Evolutionary conservation across 371 early-diverging fungal species (phyloP).

Genomic region (Coemansia sp.): DNA sequence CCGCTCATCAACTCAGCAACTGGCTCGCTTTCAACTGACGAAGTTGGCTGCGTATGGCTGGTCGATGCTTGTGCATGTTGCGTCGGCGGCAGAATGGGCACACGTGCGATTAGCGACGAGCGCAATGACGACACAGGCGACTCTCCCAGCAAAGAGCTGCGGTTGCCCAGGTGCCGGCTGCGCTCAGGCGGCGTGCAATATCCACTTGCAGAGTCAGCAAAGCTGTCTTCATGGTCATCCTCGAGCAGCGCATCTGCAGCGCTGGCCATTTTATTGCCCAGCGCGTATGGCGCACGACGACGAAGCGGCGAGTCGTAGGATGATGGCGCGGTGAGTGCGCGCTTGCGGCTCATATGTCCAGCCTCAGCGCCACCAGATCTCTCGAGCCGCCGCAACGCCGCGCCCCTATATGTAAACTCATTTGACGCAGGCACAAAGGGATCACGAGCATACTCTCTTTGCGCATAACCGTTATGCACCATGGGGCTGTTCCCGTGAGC

Average conservation of each 20-base stretch:
- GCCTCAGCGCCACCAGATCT: constrained; percentile 9
- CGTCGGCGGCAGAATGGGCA: background rate
- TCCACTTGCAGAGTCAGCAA: constrained; percentile 2
- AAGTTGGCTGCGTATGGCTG: background rate
- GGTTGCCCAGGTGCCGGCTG: constrained; percentile 22
- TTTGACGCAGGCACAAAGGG: constrained; percentile 27
- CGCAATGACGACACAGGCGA: constrained; percentile 50
- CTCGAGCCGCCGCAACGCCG: constrained; percentile 44
- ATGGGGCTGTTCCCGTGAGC: constrained; percentile 6
- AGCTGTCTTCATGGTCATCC: constrained; percentile 15
- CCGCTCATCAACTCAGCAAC: constrained; percentile 10
- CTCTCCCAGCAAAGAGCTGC: constrained; percentile 24
- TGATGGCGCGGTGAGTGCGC: constrained; percentile 50
- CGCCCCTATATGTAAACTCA: constrained; percentile 40
- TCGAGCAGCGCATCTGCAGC: constrained; percentile 20
- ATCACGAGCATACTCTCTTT: constrained; percentile 16
- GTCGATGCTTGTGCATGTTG: constrained; percentile 2
- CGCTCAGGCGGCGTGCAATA: constrained; percentile 21
- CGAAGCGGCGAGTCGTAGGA: constrained; percentile 29
- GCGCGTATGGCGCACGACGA: constrained; percentile 6
- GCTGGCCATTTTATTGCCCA: constrained; percentile 9
- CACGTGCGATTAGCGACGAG: constrained; percentile 34
- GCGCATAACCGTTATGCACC: background rate
- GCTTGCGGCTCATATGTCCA: constrained; percentile 31
- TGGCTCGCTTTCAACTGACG: background rate